Conservation (phyloP, 2,329 filamentous ascomycete species). For the Cytospora piceicola region DNA sequence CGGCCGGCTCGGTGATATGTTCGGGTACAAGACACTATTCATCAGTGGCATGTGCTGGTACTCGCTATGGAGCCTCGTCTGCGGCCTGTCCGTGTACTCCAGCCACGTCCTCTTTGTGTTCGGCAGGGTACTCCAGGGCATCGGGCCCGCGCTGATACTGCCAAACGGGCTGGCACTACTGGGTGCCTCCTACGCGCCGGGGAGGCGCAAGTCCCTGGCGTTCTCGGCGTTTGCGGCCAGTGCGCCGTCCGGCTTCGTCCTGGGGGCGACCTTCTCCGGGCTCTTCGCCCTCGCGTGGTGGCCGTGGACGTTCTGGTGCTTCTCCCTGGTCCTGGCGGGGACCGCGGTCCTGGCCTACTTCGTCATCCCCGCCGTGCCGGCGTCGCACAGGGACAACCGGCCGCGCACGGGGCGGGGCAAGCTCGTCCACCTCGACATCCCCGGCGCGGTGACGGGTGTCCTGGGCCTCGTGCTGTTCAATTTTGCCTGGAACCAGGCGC, state of each 20-base stretch:
- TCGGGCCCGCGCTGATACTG: conserved; percentile 57
- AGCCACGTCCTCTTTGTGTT: conserved; percentile 46
- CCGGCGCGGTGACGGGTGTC: conserved; percentile 45
- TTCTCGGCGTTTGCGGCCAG: conserved; percentile 41
- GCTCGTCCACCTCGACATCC: conserved; percentile 35
- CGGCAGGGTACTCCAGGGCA: conserved; percentile 54
- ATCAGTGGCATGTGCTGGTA: conserved; percentile 48
- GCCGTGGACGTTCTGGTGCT: conserved; percentile 39
- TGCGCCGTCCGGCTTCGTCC: conserved; percentile 34
- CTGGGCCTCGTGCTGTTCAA: conserved; percentile 58
- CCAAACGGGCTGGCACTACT: conserved; percentile 61
- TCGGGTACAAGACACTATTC: conserved; percentile 51
- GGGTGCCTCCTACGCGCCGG: conserved; percentile 51
- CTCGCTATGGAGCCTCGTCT: conserved; percentile 44
- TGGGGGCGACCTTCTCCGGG: conserved; percentile 40
- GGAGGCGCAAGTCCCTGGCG: conserved; percentile 39
- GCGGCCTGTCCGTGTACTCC: conserved; percentile 42
- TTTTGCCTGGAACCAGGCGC: conserved; percentile 63
- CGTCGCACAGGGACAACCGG: conserved; percentile 8
- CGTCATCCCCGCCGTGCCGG: conserved; percentile 32
- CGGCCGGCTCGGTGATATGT: conserved; percentile 51
- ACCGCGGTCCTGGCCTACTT: conserved; percentile 34
- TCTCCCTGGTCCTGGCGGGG: conserved; percentile 33
- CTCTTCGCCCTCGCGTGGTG: conserved; percentile 38
- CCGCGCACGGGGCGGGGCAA: conserved; percentile 10